Conservation (phyloP, 1,284 basidiomycete genomes). For the Mrakiaceae sp. region DNA sequence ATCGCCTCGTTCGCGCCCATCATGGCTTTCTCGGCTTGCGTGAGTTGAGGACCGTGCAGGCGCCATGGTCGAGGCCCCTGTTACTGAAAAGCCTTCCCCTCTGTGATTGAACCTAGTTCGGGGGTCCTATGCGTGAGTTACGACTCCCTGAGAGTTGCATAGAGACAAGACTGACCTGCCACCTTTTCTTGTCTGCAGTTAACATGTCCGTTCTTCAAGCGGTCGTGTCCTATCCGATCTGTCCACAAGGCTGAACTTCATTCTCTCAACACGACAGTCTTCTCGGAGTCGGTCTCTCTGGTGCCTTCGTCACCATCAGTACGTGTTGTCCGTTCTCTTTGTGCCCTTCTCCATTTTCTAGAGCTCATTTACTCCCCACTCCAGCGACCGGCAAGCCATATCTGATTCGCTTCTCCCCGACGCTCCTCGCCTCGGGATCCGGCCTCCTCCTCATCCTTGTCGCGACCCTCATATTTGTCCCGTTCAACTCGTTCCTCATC, state of each 20-base stretch:
- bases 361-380: constrained; percentile 15
- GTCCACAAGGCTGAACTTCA: neutral
- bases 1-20: constrained; percentile 56
- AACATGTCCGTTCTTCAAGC: too few species aligned
- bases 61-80: too few species aligned
- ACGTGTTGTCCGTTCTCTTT: constrained; percentile 19
- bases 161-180: too few species aligned
- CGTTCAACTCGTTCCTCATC: constrained; percentile 5
- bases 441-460: constrained; percentile 43
- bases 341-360: neutral
- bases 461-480: constrained; percentile 11
- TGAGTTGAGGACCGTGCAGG: neutral
- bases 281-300: constrained; percentile 32
- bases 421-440: constrained; percentile 67
- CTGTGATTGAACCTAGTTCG: too few species aligned
- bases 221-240: neutral
- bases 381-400: constrained; percentile 43
- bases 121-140: too few species aligned
- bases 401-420: constrained; percentile 63
- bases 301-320: constrained; percentile 36
- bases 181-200: too few species aligned
- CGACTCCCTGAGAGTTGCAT: too few species aligned
- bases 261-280: neutral
- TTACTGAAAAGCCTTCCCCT: too few species aligned
- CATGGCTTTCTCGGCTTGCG: constrained; percentile 83